Evolutionary conservation across 345 rosid species (phyloP).

Genomic region (Citrus australasica): DNA sequence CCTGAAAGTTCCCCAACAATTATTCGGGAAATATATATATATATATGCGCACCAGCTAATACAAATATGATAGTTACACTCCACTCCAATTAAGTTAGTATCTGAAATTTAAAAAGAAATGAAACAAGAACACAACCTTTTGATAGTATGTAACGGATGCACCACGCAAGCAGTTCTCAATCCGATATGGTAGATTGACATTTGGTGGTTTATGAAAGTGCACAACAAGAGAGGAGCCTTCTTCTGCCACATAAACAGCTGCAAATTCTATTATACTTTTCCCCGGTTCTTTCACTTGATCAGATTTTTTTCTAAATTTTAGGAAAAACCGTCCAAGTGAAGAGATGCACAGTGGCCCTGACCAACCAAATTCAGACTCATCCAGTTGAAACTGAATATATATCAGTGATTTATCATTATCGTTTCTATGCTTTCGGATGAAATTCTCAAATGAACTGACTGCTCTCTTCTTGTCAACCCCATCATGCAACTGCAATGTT

Average conservation of each 20-base stretch:
- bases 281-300: constrained; percentile 37
- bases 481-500: constrained; percentile 49
- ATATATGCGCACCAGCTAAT: neutral
- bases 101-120: constrained; percentile 16
- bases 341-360: constrained; percentile 88
- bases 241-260: constrained; percentile 70
- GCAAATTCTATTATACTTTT: constrained; percentile 51
- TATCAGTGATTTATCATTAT: constrained; percentile 41
- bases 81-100: neutral
- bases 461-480: constrained; percentile 47
- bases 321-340: constrained; percentile 84
- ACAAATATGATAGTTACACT: constrained; percentile 4
- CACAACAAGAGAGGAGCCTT: constrained; percentile 75
- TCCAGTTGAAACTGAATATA: constrained; percentile 65
- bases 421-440: constrained; percentile 72
- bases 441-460: constrained; percentile 73
- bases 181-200: constrained; percentile 68
- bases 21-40: neutral
- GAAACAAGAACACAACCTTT: constrained; percentile 55
- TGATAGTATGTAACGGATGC: constrained; percentile 73
- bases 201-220: constrained; percentile 77
- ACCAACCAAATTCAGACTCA: constrained; percentile 66
- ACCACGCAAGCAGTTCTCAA: constrained; percentile 70
- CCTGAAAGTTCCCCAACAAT: constrained; percentile 43
- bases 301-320: constrained; percentile 63